Percentiles rank a stretch among this genome's conserved stretches.
Conservation (phyloP, 192 early-diverging fungal species). For the Pilobolus umbonatus region DNA sequence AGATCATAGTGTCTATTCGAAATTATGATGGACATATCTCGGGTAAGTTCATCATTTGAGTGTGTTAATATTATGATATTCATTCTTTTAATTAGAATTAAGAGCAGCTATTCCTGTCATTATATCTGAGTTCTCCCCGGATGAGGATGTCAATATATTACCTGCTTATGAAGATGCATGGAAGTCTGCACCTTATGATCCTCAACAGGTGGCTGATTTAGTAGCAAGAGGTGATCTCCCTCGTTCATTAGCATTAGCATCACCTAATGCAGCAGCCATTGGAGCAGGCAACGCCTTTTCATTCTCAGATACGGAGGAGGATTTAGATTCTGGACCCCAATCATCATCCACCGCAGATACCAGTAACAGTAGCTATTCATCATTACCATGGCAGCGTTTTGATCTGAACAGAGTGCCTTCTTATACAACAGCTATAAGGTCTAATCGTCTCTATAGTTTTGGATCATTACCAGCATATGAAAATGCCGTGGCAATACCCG, state of each 20-base stretch:
- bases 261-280: slow-evolving; percentile 27
- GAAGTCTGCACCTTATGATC: slow-evolving; percentile 28
- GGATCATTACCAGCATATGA: slow-evolving; percentile 28
- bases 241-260: slow-evolving; percentile 12
- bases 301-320: background rate
- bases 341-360: background rate
- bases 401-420: slow-evolving; percentile 33
- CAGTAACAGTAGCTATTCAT: background rate
- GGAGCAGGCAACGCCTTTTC: background rate
- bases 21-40: slow-evolving; percentile 38
- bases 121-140: slow-evolving; percentile 22
- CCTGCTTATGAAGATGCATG: slow-evolving; percentile 34
- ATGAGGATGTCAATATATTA: slow-evolving; percentile 20
- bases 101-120: slow-evolving; percentile 30
- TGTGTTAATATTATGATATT: background rate
- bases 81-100: slow-evolving; percentile 21
- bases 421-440: slow-evolving; percentile 29
- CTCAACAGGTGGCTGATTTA: slow-evolving; percentile 13
- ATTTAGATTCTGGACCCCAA: slow-evolving; percentile 1
- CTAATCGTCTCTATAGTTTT: slow-evolving; percentile 22
- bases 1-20: slow-evolving; percentile 25
- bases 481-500: slow-evolving; percentile 20
- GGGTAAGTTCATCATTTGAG: background rate
- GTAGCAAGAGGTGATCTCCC: slow-evolving; percentile 19
- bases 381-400: slow-evolving; percentile 22